A percentile compares a stretch with the other conserved stretches of the same genome.
Evolutionary conservation across 306 rosid species (phyloP).

Genomic region (Medicago ruthenica): DNA sequence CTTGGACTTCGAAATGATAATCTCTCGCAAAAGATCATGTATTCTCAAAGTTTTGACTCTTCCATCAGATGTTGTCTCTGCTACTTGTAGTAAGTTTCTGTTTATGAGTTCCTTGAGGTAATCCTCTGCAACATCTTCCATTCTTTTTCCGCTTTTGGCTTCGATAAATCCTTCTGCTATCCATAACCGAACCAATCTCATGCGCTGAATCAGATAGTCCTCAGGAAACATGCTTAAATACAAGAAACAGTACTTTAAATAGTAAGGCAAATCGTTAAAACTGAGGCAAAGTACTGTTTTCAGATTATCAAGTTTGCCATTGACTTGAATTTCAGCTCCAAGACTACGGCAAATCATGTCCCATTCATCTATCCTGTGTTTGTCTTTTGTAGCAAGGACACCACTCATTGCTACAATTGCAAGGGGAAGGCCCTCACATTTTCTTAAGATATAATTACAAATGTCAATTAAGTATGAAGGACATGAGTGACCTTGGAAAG

Average conservation of each 20-base stretch:
- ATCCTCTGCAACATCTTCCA: slow-evolving; percentile 56
- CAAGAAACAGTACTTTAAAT: slow-evolving; percentile 54
- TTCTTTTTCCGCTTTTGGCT: slow-evolving; percentile 52
- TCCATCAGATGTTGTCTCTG: slow-evolving; percentile 47
- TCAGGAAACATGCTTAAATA: slow-evolving; percentile 57
- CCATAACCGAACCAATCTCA: slow-evolving; percentile 58
- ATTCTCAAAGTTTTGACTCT: slow-evolving; percentile 49
- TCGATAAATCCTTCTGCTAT: slow-evolving; percentile 57
- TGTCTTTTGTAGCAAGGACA: slow-evolving; percentile 58
- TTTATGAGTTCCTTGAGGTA: slow-evolving; percentile 57
- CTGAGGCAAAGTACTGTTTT: slow-evolving; percentile 53
- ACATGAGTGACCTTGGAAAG: slow-evolving; percentile 53
- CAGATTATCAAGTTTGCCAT: slow-evolving; percentile 46
- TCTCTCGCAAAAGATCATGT: slow-evolving; percentile 65
- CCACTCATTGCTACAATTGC: slow-evolving; percentile 69
- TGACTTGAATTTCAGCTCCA: slow-evolving; percentile 52
- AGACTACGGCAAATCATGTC: slow-evolving; percentile 43
- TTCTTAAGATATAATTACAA: slow-evolving; percentile 46
- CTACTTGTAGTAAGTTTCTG: slow-evolving; percentile 59
- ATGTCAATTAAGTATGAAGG: slow-evolving; percentile 50
- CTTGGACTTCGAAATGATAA: slow-evolving; percentile 53
- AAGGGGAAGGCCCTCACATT: slow-evolving; percentile 73
- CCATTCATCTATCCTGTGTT: slow-evolving; percentile 59
- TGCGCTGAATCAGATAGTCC: slow-evolving; percentile 47
- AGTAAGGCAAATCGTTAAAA: slow-evolving; percentile 54